Evolutionary conservation across 768 basidiomycete species (phyloP).

Genomic region (Leucocoprinus birnbaumii): DNA sequence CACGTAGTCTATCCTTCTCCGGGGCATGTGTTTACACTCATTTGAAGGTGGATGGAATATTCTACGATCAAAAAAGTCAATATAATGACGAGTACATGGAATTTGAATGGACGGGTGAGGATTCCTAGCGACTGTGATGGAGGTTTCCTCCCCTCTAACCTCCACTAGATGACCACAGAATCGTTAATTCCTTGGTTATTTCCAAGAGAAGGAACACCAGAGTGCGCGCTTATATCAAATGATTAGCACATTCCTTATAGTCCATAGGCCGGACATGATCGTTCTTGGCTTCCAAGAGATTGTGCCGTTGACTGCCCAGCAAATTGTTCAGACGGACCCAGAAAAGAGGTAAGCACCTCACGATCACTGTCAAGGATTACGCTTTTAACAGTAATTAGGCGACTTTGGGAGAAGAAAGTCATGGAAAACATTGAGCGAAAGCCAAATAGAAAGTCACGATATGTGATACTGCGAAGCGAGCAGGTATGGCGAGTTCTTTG

Average conservation of each 20-base stretch:
- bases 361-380: background rate
- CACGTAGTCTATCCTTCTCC: slow-evolving; percentile 19
- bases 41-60: slow-evolving; percentile 74
- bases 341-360: slow-evolving; percentile 65
- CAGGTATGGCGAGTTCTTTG: slow-evolving; percentile 52
- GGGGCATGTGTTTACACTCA: background rate
- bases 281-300: slow-evolving; percentile 95
- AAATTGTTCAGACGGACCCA: slow-evolving; percentile 94
- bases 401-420: slow-evolving; percentile 83
- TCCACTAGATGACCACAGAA: slow-evolving; percentile 66
- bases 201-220: slow-evolving; percentile 65
- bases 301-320: slow-evolving; percentile 95
- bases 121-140: background rate
- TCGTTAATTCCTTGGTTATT: slow-evolving; percentile 89
- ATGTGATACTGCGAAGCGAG: slow-evolving; percentile 87
- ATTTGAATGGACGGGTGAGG: slow-evolving; percentile 85
- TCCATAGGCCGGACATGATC: slow-evolving; percentile 83
- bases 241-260: slow-evolving; percentile 13
- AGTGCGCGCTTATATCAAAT: slow-evolving; percentile 14
- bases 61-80: slow-evolving; percentile 70
- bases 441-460: slow-evolving; percentile 65
- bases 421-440: slow-evolving; percentile 74
- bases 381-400: slow-evolving; percentile 42
- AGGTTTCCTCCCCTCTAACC: background rate
- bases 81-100: slow-evolving; percentile 93